Evolutionary conservation across 352 stramenopile genomes (phyloP).

Genomic region (Ophiocytium majus): DNA sequence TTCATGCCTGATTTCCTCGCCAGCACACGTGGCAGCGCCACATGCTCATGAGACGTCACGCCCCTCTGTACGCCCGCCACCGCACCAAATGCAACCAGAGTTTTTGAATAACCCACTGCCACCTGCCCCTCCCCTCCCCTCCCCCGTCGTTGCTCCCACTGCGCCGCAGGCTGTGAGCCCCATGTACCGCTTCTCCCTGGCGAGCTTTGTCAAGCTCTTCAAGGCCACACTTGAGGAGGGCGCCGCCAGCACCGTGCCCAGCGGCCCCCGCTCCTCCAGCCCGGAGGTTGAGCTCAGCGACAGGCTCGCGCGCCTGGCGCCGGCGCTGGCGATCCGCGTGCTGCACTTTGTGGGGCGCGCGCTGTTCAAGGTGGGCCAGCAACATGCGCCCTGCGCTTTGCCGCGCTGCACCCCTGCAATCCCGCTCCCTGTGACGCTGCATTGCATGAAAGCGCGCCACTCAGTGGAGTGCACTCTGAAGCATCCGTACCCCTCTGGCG

Average conservation of each 20-base stretch:
- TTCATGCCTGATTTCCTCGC: too few species aligned
- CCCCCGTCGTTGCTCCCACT: background rate
- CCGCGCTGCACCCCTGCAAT: too few species aligned
- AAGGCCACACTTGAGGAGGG: constrained; percentile 64
- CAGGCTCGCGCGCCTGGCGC: constrained; percentile 73
- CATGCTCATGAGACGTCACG: too few species aligned
- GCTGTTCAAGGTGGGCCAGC: constrained; percentile 88
- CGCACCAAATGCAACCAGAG: too few species aligned
- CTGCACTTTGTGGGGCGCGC: constrained; percentile 84
- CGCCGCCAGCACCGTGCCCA: background rate
- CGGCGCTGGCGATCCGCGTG: constrained; percentile 72
- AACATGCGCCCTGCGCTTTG: too few species aligned
- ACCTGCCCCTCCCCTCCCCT: background rate
- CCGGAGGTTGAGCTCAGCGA: constrained; percentile 62
- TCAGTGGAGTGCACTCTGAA: too few species aligned
- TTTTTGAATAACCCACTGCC: too few species aligned
- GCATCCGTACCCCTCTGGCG: too few species aligned
- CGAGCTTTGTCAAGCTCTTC: constrained; percentile 81
- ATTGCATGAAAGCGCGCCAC: too few species aligned
- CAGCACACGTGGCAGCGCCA: too few species aligned
- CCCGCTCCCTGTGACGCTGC: too few species aligned
- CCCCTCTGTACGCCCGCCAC: too few species aligned
- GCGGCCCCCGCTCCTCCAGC: background rate
- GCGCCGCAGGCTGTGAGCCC: constrained; percentile 70
- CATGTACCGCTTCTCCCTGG: constrained; percentile 92